Evolutionary conservation across 1,284 basidiomycete species (phyloP).

Genomic region (Naganishia sp.): DNA sequence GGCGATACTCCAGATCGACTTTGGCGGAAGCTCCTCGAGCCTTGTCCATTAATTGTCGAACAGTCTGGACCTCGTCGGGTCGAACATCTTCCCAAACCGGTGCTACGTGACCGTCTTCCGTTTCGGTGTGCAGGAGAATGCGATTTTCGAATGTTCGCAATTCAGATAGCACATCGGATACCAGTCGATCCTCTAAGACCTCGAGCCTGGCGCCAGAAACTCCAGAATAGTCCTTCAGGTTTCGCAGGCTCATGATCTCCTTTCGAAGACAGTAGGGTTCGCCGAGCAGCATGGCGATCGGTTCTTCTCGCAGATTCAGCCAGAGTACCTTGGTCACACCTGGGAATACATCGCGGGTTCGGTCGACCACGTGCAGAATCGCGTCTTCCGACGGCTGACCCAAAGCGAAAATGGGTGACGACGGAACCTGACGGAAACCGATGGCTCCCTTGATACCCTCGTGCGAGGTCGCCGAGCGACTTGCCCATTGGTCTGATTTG

Average conservation of each 20-base stretch:
- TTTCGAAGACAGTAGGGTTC: constrained; percentile 56
- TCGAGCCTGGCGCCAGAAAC: constrained; percentile 86
- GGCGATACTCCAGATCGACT: constrained; percentile 72
- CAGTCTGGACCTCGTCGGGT: constrained; percentile 72
- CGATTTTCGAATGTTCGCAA: constrained; percentile 80
- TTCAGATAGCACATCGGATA: constrained; percentile 84
- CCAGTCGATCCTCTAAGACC: constrained; percentile 85
- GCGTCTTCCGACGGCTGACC: constrained; percentile 91
- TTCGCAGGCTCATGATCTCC: constrained; percentile 47
- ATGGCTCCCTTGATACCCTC: constrained; percentile 82
- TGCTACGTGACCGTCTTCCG: constrained; percentile 80
- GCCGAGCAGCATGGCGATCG: constrained; percentile 79
- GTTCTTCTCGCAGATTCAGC: constrained; percentile 92
- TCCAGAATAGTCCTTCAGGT: constrained; percentile 76
- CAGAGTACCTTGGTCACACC: constrained; percentile 71
- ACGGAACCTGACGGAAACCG: constrained; percentile 86
- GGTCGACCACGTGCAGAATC: constrained; percentile 75
- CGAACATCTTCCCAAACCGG: constrained; percentile 94
- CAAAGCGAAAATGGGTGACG: constrained; percentile 79
- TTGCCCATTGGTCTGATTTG: constrained; percentile 88
- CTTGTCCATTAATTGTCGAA: constrained; percentile 85
- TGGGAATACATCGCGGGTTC: constrained; percentile 67
- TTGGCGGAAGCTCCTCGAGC: constrained; percentile 53
- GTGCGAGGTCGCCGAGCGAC: constrained; percentile 64
- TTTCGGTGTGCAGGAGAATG: constrained; percentile 87